Evolutionary conservation across 495 filamentous ascomycete species (phyloP).

Genomic region (Penicillium maclennaniae): DNA sequence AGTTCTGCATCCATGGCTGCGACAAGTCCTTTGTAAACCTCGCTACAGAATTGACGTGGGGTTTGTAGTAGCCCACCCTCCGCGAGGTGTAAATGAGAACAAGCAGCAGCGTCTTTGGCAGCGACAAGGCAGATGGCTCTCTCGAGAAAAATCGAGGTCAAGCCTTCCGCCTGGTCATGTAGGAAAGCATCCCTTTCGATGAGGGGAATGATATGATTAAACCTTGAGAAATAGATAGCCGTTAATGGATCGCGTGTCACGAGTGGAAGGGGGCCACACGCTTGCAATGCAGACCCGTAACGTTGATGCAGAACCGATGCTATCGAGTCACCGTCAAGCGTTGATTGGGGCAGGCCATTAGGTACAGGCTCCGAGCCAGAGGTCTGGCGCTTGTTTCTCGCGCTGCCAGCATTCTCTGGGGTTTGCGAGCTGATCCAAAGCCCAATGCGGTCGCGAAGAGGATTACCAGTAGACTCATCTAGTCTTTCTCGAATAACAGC

Average conservation of each 20-base stretch:
- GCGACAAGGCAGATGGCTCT: conserved; percentile 45
- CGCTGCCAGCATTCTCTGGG: conserved; percentile 6
- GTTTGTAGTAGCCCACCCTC: conserved; percentile 21
- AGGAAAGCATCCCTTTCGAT: conserved; percentile 30
- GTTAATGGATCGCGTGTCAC: conserved; percentile 25
- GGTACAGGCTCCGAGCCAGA: conserved; percentile 2
- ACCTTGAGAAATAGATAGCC: conserved; percentile 30
- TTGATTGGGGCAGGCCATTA: background rate
- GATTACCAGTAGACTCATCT: conserved; percentile 26
- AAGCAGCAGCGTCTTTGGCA: conserved; percentile 38
- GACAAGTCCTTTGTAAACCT: conserved; percentile 37
- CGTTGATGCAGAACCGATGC: conserved; percentile 28
- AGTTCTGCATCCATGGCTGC: conserved; percentile 37
- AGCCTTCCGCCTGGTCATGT: conserved; percentile 15
- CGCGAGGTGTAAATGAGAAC: conserved; percentile 28
- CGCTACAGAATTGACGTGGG: conserved; percentile 33
- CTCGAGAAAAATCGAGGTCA: conserved; percentile 35
- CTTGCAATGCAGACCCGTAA: conserved; percentile 27
- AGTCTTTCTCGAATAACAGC: conserved; percentile 40
- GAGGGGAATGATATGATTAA: conserved; percentile 37
- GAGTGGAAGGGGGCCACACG: conserved; percentile 27
- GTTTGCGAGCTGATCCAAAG: conserved; percentile 41
- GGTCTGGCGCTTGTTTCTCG: background rate
- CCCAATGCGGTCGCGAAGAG: conserved; percentile 38
- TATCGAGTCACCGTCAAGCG: conserved; percentile 15